Evolutionary conservation across 2,329 filamentous ascomycete genomes (phyloP).

Genomic region (Aspergillus pseudonomiae): DNA sequence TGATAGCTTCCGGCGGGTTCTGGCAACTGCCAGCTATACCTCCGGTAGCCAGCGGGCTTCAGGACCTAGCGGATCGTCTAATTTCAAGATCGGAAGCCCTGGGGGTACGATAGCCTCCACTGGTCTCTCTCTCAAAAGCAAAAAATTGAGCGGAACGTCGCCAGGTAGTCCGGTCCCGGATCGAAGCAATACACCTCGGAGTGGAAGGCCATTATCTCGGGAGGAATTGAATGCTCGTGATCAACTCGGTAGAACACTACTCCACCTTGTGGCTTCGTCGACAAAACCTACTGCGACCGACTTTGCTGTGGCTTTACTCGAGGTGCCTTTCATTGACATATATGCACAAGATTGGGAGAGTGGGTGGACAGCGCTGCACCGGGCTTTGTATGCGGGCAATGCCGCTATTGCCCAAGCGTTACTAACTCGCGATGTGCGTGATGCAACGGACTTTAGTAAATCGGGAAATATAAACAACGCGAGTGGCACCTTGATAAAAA

Average conservation of each 20-base stretch:
- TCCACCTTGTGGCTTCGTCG: constrained; percentile 83
- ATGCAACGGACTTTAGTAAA: constrained; percentile 64
- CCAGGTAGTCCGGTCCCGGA: constrained; percentile 54
- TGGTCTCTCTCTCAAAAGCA: constrained; percentile 50
- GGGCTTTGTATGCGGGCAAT: constrained; percentile 88
- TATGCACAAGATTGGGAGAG: constrained; percentile 87
- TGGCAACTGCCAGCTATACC: constrained; percentile 70
- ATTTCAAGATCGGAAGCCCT: constrained; percentile 34
- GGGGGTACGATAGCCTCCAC: constrained; percentile 33
- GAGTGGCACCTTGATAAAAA: constrained; percentile 80
- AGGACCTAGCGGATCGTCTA: constrained; percentile 28
- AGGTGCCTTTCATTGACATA: constrained; percentile 81
- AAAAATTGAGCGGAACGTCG: constrained; percentile 46
- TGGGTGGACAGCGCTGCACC: constrained; percentile 93
- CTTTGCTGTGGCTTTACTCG: constrained; percentile 78
- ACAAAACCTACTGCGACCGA: constrained; percentile 66
- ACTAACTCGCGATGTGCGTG: constrained; percentile 73
- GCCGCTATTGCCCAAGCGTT: constrained; percentile 81
- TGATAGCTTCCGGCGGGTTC: constrained; percentile 86
- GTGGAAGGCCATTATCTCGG: constrained; percentile 50
- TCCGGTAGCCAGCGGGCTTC: constrained; percentile 35
- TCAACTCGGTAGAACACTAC: constrained; percentile 75
- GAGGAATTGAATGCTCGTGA: constrained; percentile 85
- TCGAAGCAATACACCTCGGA: constrained; percentile 24
- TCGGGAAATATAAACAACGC: constrained; percentile 59